phyloP scores from a whole-genome alignment of 768 basidiomycete genomes.

The Boletus patriciae region DNA sequence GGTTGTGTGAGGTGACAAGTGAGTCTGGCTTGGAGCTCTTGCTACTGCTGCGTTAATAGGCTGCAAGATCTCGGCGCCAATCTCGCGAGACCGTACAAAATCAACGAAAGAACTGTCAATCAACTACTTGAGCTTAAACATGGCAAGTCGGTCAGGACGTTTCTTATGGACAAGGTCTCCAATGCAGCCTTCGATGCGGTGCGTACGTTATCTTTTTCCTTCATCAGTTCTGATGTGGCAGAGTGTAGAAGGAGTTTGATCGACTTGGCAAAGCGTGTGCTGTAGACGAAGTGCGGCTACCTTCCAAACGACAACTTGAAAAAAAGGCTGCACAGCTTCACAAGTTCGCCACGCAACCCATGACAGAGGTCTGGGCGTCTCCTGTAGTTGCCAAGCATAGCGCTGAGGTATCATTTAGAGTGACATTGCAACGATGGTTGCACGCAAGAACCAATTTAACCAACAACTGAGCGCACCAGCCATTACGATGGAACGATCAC shows the following conservation, averaged over 20 bases:
- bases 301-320: constrained; percentile 63
- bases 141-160: constrained; percentile 61
- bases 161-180: constrained; percentile 85
- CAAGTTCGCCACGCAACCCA: constrained; percentile 54
- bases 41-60: constrained; percentile 3
- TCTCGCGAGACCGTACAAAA: constrained; percentile 63
- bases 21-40: constrained; percentile 32
- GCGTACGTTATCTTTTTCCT: constrained; percentile 25
- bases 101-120: constrained; percentile 65
- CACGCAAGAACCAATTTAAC: constrained; percentile 54
- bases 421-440: constrained; percentile 79
- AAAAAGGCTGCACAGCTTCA: constrained; percentile 64
- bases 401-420: constrained; percentile 46
- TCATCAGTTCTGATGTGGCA: constrained; percentile 8
- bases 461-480: constrained; percentile 34
- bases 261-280: constrained; percentile 49
- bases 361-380: constrained; percentile 71
- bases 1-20: constrained; percentile 82
- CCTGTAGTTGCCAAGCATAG: constrained; percentile 3
- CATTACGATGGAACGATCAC: constrained; percentile 58
- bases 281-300: constrained; percentile 59
- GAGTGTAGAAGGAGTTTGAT: constrained; percentile 67
- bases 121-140: constrained; percentile 74
- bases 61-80: constrained; percentile 52
- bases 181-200: constrained; percentile 69